Percentiles rank a stretch among this genome's conserved stretches.
These are phyloP conservation scores for Phytophthora pseudosyringae DNA, from an alignment of 352 stramenopile genomes.

Conservation along the genomic window DNA sequence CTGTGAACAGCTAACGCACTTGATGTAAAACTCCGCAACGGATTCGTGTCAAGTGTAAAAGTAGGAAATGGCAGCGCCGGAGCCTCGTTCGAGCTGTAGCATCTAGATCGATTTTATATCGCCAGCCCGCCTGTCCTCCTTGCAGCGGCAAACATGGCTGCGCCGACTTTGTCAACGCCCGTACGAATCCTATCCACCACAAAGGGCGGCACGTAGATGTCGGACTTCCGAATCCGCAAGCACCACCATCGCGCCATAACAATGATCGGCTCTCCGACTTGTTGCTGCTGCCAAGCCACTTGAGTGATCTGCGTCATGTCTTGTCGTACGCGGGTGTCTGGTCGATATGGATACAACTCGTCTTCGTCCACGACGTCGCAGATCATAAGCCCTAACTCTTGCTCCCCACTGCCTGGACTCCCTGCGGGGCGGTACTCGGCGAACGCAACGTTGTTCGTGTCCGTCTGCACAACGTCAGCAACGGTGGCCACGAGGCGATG, in stretches of 20 bases:
- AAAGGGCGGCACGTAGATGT: conserved; percentile 30
- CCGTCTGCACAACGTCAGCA: conserved; percentile 34
- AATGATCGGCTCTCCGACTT: conserved; percentile 28
- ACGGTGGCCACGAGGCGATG: conserved; percentile 47
- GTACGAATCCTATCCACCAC: conserved; percentile 30
- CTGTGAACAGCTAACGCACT: not conserved
- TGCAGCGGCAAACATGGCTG: conserved; percentile 31
- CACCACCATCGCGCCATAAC: conserved; percentile 42
- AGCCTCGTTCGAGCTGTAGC: no score
- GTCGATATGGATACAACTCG: conserved; percentile 49
- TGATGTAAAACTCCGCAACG: no score
- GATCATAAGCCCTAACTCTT: conserved; percentile 39
- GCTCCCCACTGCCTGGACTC: conserved; percentile 9
- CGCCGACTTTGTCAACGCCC: conserved; percentile 33
- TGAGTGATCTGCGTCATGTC: conserved; percentile 42
- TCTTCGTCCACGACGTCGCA: conserved; percentile 51
- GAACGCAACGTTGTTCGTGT: conserved; percentile 54
- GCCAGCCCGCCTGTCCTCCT: conserved; percentile 1
- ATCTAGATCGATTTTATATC: not conserved
- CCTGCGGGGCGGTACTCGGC: conserved; percentile 33
- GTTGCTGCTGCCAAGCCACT: conserved; percentile 22
- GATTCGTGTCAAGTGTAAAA: no score
- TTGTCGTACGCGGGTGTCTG: conserved; percentile 37
- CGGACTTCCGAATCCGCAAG: conserved; percentile 32
- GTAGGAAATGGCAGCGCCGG: no score